Conservation (phyloP, 805 yeast genomes). For the Pichia paraexigua region DNA sequence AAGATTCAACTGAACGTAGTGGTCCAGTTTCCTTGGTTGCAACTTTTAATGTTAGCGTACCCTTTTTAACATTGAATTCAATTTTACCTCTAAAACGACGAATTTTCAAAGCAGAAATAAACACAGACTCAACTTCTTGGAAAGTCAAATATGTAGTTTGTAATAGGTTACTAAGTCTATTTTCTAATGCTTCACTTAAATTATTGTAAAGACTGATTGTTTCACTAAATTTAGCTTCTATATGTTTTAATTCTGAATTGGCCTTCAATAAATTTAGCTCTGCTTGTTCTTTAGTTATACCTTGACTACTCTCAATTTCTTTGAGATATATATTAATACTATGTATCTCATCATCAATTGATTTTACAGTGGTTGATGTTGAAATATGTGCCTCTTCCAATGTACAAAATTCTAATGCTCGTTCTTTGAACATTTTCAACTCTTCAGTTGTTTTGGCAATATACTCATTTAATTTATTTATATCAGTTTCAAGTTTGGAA, state of each 20-base stretch:
- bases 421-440: background rate
- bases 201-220: slow-evolving; percentile 26
- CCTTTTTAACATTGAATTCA: slow-evolving; percentile 47
- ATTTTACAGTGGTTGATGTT: slow-evolving; percentile 35
- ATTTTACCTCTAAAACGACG: slow-evolving; percentile 73
- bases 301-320: slow-evolving; percentile 45
- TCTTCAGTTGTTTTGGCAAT: slow-evolving; percentile 7
- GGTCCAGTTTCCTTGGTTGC: slow-evolving; percentile 52
- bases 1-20: slow-evolving; percentile 65
- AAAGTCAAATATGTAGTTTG: slow-evolving; percentile 35
- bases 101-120: slow-evolving; percentile 49
- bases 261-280: slow-evolving; percentile 38
- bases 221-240: slow-evolving; percentile 32
- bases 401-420: slow-evolving; percentile 38
- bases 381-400: slow-evolving; percentile 37
- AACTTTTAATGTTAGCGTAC: slow-evolving; percentile 48
- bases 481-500: slow-evolving; percentile 5
- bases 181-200: slow-evolving; percentile 31
- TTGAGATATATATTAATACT: slow-evolving; percentile 39
- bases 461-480: slow-evolving; percentile 22
- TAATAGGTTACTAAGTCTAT: slow-evolving; percentile 36
- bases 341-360: slow-evolving; percentile 32
- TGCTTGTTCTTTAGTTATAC: slow-evolving; percentile 49
- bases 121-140: slow-evolving; percentile 44
- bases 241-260: slow-evolving; percentile 35